Evolutionary conservation across 2,329 filamentous ascomycete genomes (phyloP), one percentile per base, ranked within the genome.

Genomic region (Talaromyces sp.): DNA sequence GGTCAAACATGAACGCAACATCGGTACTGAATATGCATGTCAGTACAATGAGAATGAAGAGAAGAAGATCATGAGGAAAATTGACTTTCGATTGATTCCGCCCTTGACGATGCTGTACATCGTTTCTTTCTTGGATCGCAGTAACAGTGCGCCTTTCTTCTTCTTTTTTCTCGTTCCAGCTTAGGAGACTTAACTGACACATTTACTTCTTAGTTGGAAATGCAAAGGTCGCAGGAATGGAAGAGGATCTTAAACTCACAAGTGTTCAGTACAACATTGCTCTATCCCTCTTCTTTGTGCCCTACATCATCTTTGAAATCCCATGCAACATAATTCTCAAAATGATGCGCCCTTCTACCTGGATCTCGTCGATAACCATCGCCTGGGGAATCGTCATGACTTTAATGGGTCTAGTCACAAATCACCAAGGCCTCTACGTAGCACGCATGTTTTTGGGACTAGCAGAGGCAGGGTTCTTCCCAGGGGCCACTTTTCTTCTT

Each of bases 401-500:
- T 47, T 60, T 39, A 7, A 25, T 47, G 63, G 73, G 73, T 10
- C 65, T 78, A 39, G 70, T 71, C 10, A 61, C 67, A 39, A 70
- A 64, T 17, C 70, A 67, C 22, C 65, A 64, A 2, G 71, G 72
- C 22, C 65, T 74, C 3, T 66, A 71, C 19, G 66, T 69, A 28
- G 72, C 69, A 51, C 67, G 72, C 28, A 67, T 73, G 61, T 67
- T 75, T 54, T 66, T 74, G 13, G 72, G 72, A 15, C 62, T 70
- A 17, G 67, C 68, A 17, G 72, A 75, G 55, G 73, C 72, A 9
- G 74, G 75, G 2, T 76, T 76, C 57, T 73, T 77, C 30, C 76
- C 75, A 1, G 76, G 75, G 5, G 68, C 64, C 59, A 67, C 65
- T 9, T 71, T 68, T 52, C 63, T 72, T 17, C 68, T 73, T 57